These are phyloP conservation scores for Phoma sp. DNA, from an alignment of 2,329 filamentous ascomycete species.

Conservation along the genomic window DNA sequence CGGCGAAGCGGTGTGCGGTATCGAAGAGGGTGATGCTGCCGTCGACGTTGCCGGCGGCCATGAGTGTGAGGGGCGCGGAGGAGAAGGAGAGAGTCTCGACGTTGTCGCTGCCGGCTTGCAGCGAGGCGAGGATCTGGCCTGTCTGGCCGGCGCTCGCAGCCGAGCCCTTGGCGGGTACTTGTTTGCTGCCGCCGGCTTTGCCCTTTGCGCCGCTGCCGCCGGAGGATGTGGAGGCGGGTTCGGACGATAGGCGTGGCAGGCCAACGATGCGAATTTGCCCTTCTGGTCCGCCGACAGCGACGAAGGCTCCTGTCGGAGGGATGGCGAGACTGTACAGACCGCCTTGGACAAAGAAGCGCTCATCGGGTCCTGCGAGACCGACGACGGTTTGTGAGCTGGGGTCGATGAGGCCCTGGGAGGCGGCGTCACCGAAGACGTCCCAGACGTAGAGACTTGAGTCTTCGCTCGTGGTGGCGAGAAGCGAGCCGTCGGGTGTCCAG, in stretches of 20 bases:
- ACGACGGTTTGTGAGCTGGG: conserved; percentile 71
- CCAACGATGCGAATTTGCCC: conserved; percentile 86
- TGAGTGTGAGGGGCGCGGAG: conserved; percentile 64
- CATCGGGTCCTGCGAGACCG: conserved; percentile 78
- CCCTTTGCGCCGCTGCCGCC: conserved; percentile 56
- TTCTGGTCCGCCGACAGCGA: conserved; percentile 85
- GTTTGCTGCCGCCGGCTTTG: conserved; percentile 56
- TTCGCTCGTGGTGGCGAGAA: conserved; percentile 88
- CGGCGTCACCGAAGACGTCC: conserved; percentile 84
- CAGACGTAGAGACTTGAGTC: conserved; percentile 90
- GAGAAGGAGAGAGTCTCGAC: conserved; percentile 78
- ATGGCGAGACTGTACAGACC: conserved; percentile 88
- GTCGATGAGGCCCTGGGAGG: conserved; percentile 65
- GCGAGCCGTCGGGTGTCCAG: conserved; percentile 86
- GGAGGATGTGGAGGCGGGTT: conserved; percentile 45
- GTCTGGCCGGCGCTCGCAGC: conserved; percentile 57
- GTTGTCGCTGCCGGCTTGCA: conserved; percentile 79
- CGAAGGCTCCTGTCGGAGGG: conserved; percentile 77
- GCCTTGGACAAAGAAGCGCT: conserved; percentile 90
- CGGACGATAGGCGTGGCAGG: conserved; percentile 68
- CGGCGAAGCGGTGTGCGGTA: conserved; percentile 81
- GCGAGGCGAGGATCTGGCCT: conserved; percentile 78
- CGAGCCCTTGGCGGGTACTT: conserved; percentile 50
- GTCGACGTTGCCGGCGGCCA: conserved; percentile 69
- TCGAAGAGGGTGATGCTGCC: conserved; percentile 84